Base-by-base conservation (phyloP, 1,139 yeast genomes). In the Pichia sp. region DNA sequence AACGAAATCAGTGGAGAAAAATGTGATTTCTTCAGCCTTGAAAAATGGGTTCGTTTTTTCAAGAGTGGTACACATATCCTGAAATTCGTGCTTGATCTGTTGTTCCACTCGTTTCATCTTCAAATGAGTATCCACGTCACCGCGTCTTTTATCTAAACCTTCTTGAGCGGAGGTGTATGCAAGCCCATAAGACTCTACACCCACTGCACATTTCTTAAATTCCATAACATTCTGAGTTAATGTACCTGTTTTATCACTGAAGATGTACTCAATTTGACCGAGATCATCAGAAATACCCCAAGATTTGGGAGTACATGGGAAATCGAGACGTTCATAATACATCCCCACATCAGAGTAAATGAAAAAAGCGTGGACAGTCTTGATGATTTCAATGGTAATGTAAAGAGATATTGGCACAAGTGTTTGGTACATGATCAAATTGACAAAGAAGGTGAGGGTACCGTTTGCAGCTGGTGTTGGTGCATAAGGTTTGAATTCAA, bases 201-300 rank as follows among this genome's bases (percentile, higher is more conserved):
- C 69, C 31, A 72, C 63, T n/a, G 77, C 70, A 55, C 78, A 72
- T 48, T 73, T 72, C 40, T 70, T 71, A 55, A 72, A 74, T 49
- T 74, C 79, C 80, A 74, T 74, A 32, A 74, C 60, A 47, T 74
- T 74, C 50, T 73, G 79, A 3, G 80, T 74, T 40, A 74, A 60
- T 0, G 80, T 74, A 25, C 80, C 80, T 0, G 80, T 74, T 45
- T 74, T 74, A 55, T 74, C 80, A 60, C 77, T 70, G 53, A 74
- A 74, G 33, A 74, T 65, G 48, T 74, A 74, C 51, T 74, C 79
- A 40, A 74, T 72, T 53, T 74, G 81, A n/a, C 81, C 81, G 47
- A 74, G 62, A 52, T 74, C 81, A 56, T 74, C 81, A 12, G 78
- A 72, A 34, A 74, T 73, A 38, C 70, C 68, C 81, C 81, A 74